Evolutionary conservation across 345 rosid species (phyloP), one percentile per base, ranked within the genome.

Genomic region (Clausena lansium): DNA sequence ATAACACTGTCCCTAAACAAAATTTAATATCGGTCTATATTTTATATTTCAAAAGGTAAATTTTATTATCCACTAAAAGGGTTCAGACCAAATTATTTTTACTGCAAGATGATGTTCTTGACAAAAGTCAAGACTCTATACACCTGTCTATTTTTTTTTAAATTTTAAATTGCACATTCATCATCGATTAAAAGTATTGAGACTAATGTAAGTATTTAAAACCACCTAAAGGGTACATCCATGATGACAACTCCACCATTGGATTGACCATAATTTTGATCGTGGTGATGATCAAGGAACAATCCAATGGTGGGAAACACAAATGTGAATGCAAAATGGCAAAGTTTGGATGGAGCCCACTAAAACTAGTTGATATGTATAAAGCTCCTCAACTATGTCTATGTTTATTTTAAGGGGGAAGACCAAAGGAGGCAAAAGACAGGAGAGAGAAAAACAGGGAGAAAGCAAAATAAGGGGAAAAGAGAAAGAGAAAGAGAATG

Each of bases 261-360:
- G 27, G 39, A 70, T 52, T 11, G 19, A 30, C 6, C 14, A 19
- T 2, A 41, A 24, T 24, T 27, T 24, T 65, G 5, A 33, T 64
- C 67, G 3, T 4, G 33, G 14, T 59, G 27, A 59, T 8, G 19
- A 64, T 65, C 70, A 9, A 22, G 74, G 74, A 50, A 30, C 7
- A 15, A 30, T 38, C 55, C 32, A 59, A 73, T 15, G 67, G 76
- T 38, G 27, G 54, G n/a, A 59, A 73, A 62, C 77, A 63, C 30
- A 63, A 35, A 28, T 20, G 61, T 45, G 70, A 32, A 24, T 20
- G 7, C 14, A 39, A 28, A 35, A 45, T 13, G 2, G 22, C 19
- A 22, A 70, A 70, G 27, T 0, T 5, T 10, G n/a, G 13, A 50
- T 64, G 80, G 89, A 79, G 67, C 84, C 85, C 82, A 70, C 71